These are phyloP conservation scores for Planoprotostelium fungivorum DNA, from an alignment of 78 protist species.

Conservation along the genomic window DNA sequence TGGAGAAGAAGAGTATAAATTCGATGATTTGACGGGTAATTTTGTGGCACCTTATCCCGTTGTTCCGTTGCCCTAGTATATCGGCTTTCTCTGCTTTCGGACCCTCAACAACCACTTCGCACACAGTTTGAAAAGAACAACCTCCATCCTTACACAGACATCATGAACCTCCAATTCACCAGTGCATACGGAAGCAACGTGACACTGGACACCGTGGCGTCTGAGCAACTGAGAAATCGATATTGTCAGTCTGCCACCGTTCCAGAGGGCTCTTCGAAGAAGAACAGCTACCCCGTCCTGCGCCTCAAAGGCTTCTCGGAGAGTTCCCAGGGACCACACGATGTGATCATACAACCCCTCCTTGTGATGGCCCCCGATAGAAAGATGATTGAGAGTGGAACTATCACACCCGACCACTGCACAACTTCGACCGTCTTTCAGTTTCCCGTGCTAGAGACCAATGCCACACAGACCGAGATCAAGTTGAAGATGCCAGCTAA, in stretches of 20 bases:
- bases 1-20: no score
- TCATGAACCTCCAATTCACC: background rate
- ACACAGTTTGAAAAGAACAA: background rate
- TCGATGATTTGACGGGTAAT: no score
- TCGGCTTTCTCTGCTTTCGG: no score
- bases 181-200: background rate
- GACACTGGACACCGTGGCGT: background rate
- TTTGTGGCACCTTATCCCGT: no score
- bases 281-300: background rate
- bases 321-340: no score
- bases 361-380: no score
- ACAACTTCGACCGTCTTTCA: background rate
- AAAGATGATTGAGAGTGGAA: no score
- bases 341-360: no score
- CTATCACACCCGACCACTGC: no score
- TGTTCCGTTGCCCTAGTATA: no score
- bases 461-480: background rate
- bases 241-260: background rate
- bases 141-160: background rate
- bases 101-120: background rate
- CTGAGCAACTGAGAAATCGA: background rate
- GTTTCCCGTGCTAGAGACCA: background rate
- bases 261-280: background rate
- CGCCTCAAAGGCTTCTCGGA: background rate
- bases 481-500: background rate